These are phyloP conservation scores for Exophiala sp. DNA, from an alignment of 2,329 filamentous ascomycete genomes.

Conservation along the genomic window DNA sequence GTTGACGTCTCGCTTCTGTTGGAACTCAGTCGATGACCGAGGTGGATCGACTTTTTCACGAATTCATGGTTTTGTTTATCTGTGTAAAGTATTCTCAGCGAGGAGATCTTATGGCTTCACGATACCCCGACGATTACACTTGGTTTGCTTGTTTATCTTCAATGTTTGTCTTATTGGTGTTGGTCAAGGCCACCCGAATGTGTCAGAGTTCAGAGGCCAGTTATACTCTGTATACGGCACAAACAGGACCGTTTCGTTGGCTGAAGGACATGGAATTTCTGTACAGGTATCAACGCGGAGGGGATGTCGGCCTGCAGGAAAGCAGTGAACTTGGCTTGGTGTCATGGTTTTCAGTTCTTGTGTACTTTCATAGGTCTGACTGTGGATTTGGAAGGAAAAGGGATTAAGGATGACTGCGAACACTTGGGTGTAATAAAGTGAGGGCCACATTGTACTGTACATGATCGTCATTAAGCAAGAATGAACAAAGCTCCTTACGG, in stretches of 20 bases:
- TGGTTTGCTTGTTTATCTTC: slow-evolving; percentile 6
- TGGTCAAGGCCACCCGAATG: background rate
- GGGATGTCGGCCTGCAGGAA: no score
- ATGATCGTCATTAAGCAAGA: background rate
- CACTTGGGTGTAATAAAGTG: no score
- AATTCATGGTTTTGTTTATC: slow-evolving; percentile 9
- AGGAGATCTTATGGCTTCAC: slow-evolving; percentile 10
- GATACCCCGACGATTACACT: slow-evolving; percentile 14
- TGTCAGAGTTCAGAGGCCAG: background rate
- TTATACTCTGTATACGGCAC: background rate
- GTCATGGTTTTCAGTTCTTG: no score
- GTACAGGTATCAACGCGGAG: background rate
- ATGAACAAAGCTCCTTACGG: no score
- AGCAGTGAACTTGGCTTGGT: no score
- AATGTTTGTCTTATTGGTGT: slow-evolving; percentile 1
- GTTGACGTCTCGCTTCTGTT: slow-evolving; percentile 1
- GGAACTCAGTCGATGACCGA: background rate
- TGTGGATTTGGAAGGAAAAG: no score
- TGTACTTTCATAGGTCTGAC: no score
- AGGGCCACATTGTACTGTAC: background rate
- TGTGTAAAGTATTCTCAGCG: slow-evolving; percentile 5
- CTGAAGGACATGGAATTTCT: background rate
- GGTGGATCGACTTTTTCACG: slow-evolving; percentile 5
- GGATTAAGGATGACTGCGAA: no score
- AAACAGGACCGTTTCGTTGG: no score